Evolutionary conservation across 2,329 filamentous ascomycete species (phyloP).

Genomic region (Aspergillus sp.): DNA sequence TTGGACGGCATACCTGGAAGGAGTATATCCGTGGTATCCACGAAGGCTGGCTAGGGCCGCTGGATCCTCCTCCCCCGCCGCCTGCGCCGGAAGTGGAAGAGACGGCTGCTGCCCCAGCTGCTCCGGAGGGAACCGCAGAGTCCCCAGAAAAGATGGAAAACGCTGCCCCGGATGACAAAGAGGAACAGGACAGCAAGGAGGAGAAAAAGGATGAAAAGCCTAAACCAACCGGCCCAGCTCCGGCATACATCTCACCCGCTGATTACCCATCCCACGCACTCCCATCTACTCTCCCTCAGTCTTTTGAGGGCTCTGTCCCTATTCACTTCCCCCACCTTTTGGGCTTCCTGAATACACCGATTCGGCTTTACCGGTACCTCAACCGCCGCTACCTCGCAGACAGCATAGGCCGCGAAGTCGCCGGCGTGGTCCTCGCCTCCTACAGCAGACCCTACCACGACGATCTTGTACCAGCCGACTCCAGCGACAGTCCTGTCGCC

Average conservation of each 20-base stretch:
- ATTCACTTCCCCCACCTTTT: conserved; percentile 82
- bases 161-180: conserved; percentile 44
- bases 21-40: conserved; percentile 90
- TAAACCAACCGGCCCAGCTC: conserved; percentile 51
- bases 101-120: conserved; percentile 19
- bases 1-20: conserved; percentile 93
- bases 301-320: conserved; percentile 63
- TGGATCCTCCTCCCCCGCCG: conserved; percentile 43
- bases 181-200: conserved; percentile 39
- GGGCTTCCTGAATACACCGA: conserved; percentile 83
- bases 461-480: conserved; percentile 16
- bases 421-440: conserved; percentile 65
- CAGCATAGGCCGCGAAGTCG: conserved; percentile 76
- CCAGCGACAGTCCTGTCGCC: conserved; percentile 5
- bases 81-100: conserved; percentile 13
- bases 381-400: conserved; percentile 78
- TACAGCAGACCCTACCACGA: conserved; percentile 34
- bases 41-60: conserved; percentile 89
- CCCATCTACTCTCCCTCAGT: conserved; percentile 57
- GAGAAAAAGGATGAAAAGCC: conserved; percentile 40
- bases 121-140: conserved; percentile 3
- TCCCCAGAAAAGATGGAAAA: conserved; percentile 33
- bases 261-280: conserved; percentile 62
- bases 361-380: conserved; percentile 78
- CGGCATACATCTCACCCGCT: conserved; percentile 63